phyloP scores from a whole-genome alignment of 2,329 filamentous ascomycete genomes.

The Phaeomoniella chlamydospora region DNA sequence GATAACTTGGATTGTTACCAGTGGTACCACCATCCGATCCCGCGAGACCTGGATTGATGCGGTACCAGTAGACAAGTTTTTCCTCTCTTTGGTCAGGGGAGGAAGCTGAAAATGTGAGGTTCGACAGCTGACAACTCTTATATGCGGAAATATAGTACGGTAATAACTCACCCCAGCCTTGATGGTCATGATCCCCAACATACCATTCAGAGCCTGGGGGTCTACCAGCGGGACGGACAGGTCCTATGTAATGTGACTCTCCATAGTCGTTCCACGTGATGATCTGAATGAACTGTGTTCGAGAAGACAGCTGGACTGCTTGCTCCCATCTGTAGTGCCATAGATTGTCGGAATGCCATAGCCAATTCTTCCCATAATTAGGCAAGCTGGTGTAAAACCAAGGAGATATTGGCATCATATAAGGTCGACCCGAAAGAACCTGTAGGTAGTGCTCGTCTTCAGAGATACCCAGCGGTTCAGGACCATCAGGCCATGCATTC shows the following conservation, averaged over 20 bases:
- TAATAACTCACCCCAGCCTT: constrained; percentile 33
- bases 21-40: constrained; percentile 18
- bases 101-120: constrained; percentile 17
- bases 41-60: constrained; percentile 15
- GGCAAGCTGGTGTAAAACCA: constrained; percentile 38
- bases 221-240: constrained; percentile 28
- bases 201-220: constrained; percentile 34
- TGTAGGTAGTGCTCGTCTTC: constrained; percentile 24
- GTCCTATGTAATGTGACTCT: constrained; percentile 41
- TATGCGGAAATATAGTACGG: constrained; percentile 37
- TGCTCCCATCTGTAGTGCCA: constrained; percentile 29
- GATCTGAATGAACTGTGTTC: constrained; percentile 29
- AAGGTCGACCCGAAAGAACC: constrained; percentile 20
- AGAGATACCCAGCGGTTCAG: constrained; percentile 19
- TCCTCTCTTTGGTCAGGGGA: constrained; percentile 7
- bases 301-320: constrained; percentile 28
- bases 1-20: constrained; percentile 17
- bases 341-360: constrained; percentile 28
- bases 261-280: constrained; percentile 45
- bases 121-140: constrained; percentile 19
- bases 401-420: constrained; percentile 28
- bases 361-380: constrained; percentile 39
- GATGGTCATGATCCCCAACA: constrained; percentile 33
- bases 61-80: constrained; percentile 20
- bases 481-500: constrained; percentile 28